Conservation (phyloP, 2,329 filamentous ascomycete genomes). For the Alternaria dauci region DNA sequence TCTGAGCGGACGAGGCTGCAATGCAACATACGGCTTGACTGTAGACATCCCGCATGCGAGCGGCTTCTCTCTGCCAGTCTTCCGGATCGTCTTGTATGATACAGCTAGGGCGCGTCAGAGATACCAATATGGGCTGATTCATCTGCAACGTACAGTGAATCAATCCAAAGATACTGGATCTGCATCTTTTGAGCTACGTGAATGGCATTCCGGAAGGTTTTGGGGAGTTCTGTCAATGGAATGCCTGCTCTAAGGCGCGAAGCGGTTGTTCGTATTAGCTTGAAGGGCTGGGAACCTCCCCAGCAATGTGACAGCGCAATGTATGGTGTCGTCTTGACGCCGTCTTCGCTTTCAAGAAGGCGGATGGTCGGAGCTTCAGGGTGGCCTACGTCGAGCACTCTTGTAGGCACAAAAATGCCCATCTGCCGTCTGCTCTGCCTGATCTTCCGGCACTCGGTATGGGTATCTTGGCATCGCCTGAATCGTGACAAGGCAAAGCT, state of each 20-base stretch:
- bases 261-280: neutral
- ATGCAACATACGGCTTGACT: conserved; percentile 15
- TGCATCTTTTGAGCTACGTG: neutral
- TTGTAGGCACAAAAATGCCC: neutral
- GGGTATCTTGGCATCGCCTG: neutral
- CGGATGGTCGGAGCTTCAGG: neutral
- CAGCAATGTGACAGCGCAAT: conserved; percentile 1
- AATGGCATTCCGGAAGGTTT: neutral
- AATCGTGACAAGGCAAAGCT: neutral
- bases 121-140: neutral
- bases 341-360: neutral
- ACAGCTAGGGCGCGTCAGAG: neutral
- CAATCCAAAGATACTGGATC: neutral
- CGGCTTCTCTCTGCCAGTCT: neutral
- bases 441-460: neutral
- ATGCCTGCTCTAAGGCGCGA: neutral
- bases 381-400: neutral
- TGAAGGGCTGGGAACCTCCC: neutral
- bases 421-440: neutral
- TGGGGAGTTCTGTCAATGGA: neutral
- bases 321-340: no score
- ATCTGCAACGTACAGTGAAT: neutral
- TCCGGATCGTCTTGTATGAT: neutral
- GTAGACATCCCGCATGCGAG: neutral
- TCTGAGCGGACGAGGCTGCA: conserved; percentile 15